phyloP scores from a whole-genome alignment of 2,329 filamentous ascomycete genomes.

The Arthrobotrys iridis region DNA sequence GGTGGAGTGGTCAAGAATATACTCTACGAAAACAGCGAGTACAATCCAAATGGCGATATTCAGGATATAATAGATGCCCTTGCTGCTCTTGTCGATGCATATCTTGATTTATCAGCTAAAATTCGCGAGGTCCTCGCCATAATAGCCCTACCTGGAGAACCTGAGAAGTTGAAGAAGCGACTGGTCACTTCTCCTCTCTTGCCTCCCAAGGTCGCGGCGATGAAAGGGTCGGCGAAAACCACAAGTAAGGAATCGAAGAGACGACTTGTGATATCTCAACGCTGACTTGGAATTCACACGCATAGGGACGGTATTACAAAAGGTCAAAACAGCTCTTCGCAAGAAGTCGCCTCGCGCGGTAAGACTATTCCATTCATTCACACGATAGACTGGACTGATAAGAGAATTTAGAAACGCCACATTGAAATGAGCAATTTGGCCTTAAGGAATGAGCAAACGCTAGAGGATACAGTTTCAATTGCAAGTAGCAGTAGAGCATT shows the following conservation, averaged over 20 bases:
- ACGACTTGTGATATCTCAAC: no score
- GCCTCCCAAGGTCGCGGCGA: no score
- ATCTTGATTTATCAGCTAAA: background rate
- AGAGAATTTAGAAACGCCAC: background rate
- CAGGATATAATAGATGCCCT: background rate
- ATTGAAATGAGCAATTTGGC: background rate
- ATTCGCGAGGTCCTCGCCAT: background rate
- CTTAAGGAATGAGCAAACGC: background rate
- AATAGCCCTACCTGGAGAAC: no score
- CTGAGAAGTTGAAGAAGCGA: no score
- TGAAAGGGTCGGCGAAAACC: background rate
- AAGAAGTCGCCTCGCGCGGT: background rate
- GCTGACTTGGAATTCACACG: no score
- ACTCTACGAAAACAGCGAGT: conserved; percentile 6
- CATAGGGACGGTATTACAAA: no score
- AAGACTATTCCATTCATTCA: background rate
- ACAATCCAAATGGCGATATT: background rate
- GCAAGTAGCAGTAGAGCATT: background rate
- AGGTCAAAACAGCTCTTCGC: background rate
- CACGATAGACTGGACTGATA: background rate
- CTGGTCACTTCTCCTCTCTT: no score
- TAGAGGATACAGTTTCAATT: background rate
- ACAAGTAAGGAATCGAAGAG: no score
- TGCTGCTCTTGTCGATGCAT: background rate
- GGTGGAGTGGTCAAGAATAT: conserved; percentile 7